A percentile compares a stretch with the other conserved stretches of the same genome.
Evolutionary conservation across 176 grass and related monocot genomes (phyloP).

Genomic region (Olyra latifolia): DNA sequence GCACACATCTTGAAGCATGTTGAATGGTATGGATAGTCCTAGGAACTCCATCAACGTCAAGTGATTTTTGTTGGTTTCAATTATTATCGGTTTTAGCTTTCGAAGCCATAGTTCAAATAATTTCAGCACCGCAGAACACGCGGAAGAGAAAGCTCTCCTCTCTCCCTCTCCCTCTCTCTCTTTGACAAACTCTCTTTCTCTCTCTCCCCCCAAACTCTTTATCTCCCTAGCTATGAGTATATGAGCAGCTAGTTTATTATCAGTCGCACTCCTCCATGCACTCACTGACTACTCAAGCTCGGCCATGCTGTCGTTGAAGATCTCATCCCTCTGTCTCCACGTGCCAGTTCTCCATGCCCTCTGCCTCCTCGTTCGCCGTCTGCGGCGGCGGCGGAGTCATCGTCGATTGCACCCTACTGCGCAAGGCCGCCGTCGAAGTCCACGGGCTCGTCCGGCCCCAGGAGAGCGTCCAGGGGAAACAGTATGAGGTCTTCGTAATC

Average conservation of each 20-base stretch:
- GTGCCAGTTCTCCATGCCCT: not conserved
- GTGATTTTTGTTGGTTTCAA: too few species aligned
- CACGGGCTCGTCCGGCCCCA: not conserved
- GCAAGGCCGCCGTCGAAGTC: not conserved
- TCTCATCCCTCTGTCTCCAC: not conserved
- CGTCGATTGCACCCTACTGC: not conserved
- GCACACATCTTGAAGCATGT: too few species aligned
- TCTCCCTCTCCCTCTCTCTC: too few species aligned
- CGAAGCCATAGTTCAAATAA: too few species aligned
- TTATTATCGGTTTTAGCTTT: too few species aligned
- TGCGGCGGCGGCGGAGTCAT: not conserved
- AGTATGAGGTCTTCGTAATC: not conserved
- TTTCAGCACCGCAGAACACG: too few species aligned
- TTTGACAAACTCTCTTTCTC: too few species aligned
- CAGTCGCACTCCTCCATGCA: not conserved
- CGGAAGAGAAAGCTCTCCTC: too few species aligned
- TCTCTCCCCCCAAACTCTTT: too few species aligned
- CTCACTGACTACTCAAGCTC: not conserved
- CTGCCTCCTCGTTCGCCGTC: not conserved
- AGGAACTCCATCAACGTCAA: too few species aligned
- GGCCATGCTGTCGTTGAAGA: not conserved
- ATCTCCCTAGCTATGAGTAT: too few species aligned
- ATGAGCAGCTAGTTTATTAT: not conserved
- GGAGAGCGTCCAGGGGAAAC: conserved; percentile 6
- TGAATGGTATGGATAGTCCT: too few species aligned